phyloP scores from a whole-genome alignment of 768 basidiomycete genomes.

The Rhodosporidiobolus sp. region DNA sequence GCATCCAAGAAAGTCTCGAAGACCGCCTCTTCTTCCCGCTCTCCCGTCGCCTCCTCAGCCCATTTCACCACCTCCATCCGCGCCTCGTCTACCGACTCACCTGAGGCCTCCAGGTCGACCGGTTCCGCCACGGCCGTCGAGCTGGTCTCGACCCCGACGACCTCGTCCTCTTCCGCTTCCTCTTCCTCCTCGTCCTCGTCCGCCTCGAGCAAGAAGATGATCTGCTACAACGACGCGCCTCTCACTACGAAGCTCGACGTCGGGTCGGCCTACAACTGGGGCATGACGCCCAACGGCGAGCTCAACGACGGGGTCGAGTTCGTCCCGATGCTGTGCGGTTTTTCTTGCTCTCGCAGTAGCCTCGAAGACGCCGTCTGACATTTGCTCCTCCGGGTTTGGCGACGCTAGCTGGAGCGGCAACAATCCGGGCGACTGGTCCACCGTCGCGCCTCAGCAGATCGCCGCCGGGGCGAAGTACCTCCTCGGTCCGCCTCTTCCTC shows the following conservation, averaged over 20 bases:
- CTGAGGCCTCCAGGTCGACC: no score
- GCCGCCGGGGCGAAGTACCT: conserved; percentile 22
- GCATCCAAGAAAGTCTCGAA: no score
- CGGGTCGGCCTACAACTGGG: conserved; percentile 35
- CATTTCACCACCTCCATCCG: no score
- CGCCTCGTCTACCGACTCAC: no score
- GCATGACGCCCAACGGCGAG: neutral
- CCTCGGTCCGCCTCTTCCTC: neutral
- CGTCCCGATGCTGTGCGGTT: conserved; percentile 35
- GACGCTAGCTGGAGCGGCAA: conserved; percentile 9
- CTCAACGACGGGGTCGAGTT: conserved; percentile 19
- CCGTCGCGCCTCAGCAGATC: conserved; percentile 24
- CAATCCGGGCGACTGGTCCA: conserved; percentile 4
- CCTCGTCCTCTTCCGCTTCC: no score
- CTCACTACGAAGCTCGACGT: neutral
- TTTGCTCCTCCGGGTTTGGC: no score
- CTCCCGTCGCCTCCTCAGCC: no score
- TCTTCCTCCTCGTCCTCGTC: no score
- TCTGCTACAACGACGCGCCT: neutral
- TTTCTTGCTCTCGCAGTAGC: neutral
- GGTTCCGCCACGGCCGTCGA: no score
- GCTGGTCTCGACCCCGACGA: no score
- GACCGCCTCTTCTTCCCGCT: no score
- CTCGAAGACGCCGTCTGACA: no score
- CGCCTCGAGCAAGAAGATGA: conserved; percentile 6